A percentile compares a stretch with the other conserved stretches of the same genome.
Conservation (phyloP, 1,139 yeast species). For the Lodderomyces pseudojiufengensis region DNA sequence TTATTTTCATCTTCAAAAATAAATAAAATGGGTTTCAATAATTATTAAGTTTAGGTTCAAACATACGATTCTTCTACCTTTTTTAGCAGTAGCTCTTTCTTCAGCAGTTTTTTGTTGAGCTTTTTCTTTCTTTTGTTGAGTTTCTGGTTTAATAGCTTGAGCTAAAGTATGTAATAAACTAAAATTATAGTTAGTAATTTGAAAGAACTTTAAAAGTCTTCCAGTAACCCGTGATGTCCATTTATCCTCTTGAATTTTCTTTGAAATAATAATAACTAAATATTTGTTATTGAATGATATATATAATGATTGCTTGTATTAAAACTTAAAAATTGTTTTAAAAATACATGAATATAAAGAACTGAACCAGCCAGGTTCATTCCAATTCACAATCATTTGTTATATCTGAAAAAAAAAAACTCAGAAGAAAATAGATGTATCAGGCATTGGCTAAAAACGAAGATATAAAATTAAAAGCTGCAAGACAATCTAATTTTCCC, state of each 20-base stretch:
- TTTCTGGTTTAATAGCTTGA: conserved; percentile 64
- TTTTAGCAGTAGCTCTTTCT: conserved; percentile 84
- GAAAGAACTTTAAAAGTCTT: conserved; percentile 6
- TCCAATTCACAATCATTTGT: conserved; percentile 28
- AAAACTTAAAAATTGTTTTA: conserved; percentile 24
- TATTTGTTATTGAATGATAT: conserved; percentile 11
- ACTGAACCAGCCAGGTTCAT: conserved; percentile 49
- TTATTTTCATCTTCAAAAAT: conserved; percentile 61
- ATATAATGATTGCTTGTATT: conserved; percentile 14
- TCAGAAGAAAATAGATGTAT: conserved; percentile 50
- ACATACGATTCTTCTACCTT: conserved; percentile 88
- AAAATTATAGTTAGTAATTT: conserved; percentile 31
- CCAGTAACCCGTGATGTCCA: conserved; percentile 6
- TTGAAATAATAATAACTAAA: conserved; percentile 5
- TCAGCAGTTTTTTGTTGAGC: conserved; percentile 84
- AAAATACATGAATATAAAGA: conserved; percentile 25
- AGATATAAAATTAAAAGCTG: conserved; percentile 29
- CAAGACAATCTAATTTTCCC: conserved; percentile 48
- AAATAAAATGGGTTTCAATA: conserved; percentile 5
- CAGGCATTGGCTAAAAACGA: conserved; percentile 44
- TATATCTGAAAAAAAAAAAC: conserved; percentile 15
- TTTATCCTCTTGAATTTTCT: no score
- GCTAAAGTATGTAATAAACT: conserved; percentile 25
- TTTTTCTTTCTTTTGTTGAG: conserved; percentile 92
- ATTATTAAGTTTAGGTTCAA: conserved; percentile 16